A percentile compares a stretch with the other conserved stretches of the same genome.
Conservation (phyloP, 345 rosid species). For the Geranium brycei region DNA sequence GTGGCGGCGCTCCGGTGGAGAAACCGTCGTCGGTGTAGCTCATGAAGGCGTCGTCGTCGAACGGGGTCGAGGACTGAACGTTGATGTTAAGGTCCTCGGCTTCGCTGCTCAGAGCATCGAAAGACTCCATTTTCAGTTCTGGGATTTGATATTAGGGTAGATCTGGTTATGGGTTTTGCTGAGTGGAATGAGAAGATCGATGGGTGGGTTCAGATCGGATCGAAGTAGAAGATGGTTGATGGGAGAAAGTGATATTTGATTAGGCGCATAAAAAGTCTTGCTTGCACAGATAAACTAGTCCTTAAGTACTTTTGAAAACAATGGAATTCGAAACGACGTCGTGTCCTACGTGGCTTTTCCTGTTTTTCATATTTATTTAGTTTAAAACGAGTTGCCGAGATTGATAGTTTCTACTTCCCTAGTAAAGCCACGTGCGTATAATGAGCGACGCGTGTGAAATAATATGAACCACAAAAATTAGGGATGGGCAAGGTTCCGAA, state of each 20-base stretch:
- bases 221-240: background rate
- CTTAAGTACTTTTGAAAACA: no score
- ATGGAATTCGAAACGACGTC: no score
- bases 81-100: background rate
- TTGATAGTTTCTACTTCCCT: no score
- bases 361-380: no score
- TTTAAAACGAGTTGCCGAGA: no score
- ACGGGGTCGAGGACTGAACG: background rate
- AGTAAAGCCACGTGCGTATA: no score
- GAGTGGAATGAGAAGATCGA: background rate
- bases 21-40: conserved; percentile 3
- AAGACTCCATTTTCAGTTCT: background rate
- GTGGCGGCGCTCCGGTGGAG: background rate
- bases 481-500: no score
- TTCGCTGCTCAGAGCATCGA: background rate
- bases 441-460: no score
- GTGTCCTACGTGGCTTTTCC: no score
- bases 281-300: no score
- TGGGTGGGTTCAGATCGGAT: background rate
- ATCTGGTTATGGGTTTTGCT: background rate
- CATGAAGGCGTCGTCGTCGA: background rate
- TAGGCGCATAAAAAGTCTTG: background rate
- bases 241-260: no score
- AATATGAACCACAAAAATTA: no score
- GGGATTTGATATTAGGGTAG: background rate